phyloP scores from a whole-genome alignment of 257 asterid genomes.

The Petunia secreta region DNA sequence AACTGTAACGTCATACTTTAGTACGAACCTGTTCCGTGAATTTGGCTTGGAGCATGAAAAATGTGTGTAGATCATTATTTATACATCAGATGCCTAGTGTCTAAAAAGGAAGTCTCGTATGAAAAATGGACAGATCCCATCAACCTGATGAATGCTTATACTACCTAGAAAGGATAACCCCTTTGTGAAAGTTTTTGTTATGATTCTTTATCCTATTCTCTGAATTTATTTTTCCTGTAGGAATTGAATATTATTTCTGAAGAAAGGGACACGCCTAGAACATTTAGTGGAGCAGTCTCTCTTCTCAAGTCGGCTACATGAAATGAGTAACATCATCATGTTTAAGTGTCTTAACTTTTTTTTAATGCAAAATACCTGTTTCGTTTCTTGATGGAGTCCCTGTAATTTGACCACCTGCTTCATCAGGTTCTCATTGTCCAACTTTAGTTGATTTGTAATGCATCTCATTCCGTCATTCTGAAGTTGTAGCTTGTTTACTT shows the following conservation, averaged over 20 bases:
- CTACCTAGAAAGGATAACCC: slow-evolving; percentile 16
- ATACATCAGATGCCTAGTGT: neutral
- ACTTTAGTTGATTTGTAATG: slow-evolving; percentile 46
- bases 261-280: slow-evolving; percentile 14
- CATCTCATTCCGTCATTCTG: slow-evolving; percentile 56
- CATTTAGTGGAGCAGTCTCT: neutral
- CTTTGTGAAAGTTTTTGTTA: neutral
- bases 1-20: neutral
- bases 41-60: slow-evolving; percentile 14
- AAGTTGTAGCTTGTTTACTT: slow-evolving; percentile 59
- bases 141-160: slow-evolving; percentile 13
- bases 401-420: slow-evolving; percentile 58
- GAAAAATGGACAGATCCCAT: neutral
- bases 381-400: slow-evolving; percentile 44
- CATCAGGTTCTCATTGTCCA: slow-evolving; percentile 68
- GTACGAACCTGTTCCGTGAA: slow-evolving; percentile 13
- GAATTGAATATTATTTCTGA: neutral
- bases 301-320: neutral
- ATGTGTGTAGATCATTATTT: neutral
- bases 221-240: slow-evolving; percentile 8
- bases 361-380: slow-evolving; percentile 48
- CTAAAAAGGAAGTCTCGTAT: neutral
- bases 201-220: slow-evolving; percentile 6
- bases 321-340: slow-evolving; percentile 4
- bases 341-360: slow-evolving; percentile 1